Percentiles rank a stretch among this genome's conserved stretches.
Evolutionary conservation across 1,284 basidiomycete genomes (phyloP).

Genomic region (Cutaneotrichosporon sp.): DNA sequence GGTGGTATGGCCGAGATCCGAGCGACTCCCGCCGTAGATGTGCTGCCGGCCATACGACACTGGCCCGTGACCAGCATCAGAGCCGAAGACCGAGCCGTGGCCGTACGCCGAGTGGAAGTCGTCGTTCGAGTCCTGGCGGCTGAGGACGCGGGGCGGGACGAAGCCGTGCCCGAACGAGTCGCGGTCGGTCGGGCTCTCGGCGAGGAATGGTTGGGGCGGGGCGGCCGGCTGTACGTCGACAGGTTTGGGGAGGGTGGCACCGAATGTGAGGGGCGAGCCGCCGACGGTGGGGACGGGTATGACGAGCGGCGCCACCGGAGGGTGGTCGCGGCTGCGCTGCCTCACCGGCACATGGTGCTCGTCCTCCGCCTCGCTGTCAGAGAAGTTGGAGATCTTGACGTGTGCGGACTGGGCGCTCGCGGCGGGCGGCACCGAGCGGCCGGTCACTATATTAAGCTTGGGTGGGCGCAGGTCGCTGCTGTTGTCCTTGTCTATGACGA

Average conservation of each 20-base stretch:
- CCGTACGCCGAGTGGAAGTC: conserved; percentile 10
- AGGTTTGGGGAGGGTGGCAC: not conserved
- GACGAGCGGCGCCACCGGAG: not conserved
- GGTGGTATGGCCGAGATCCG: not conserved
- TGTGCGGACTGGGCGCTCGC: not conserved
- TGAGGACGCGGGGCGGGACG: not conserved
- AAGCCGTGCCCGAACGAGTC: not conserved
- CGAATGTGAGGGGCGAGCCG: not conserved
- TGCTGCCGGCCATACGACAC: not conserved
- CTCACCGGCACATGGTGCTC: not conserved
- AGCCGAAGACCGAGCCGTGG: conserved; percentile 7
- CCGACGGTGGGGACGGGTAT: not conserved
- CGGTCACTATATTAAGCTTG: not conserved
- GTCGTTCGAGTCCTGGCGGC: conserved; percentile 1
- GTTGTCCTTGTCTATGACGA: not conserved
- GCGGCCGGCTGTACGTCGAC: not conserved
- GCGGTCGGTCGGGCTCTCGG: conserved; percentile 4
- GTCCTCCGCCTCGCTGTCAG: not conserved
- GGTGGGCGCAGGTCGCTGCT: not conserved
- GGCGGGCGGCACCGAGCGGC: not conserved
- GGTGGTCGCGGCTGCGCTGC: not conserved
- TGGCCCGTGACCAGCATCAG: not conserved
- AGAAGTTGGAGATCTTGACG: not conserved
- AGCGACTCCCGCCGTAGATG: not conserved
- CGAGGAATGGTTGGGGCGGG: not conserved